A percentile compares a stretch with the other conserved stretches of the same genome.
phyloP scores from a whole-genome alignment of 73 alveolate genomes.

The Effrenium voratum region DNA sequence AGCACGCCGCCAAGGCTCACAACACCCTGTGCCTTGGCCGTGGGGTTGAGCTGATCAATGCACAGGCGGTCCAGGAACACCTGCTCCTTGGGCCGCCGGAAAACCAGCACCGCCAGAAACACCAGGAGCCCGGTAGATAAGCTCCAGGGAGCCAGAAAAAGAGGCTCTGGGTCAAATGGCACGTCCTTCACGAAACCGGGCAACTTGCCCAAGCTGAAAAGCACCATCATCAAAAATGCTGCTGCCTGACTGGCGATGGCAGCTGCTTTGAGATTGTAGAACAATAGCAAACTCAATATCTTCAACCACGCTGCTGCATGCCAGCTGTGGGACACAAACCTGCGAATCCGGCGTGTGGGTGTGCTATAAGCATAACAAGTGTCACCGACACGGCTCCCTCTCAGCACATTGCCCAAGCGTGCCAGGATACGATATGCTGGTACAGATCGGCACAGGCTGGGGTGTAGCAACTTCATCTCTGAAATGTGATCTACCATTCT shows the following conservation, averaged over 20 bases:
- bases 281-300: not conserved
- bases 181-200: not conserved
- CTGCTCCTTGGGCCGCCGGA: not conserved
- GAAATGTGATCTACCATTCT: no score
- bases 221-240: not conserved
- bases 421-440: no score
- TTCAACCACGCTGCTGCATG: not conserved
- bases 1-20: not conserved
- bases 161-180: not conserved
- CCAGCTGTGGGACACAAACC: not conserved
- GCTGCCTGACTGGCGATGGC: not conserved
- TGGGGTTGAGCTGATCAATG: not conserved
- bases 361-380: no score
- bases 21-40: not conserved
- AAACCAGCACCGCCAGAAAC: not conserved
- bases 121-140: not conserved
- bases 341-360: no score
- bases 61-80: not conserved
- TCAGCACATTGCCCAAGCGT: no score
- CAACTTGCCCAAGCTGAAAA: not conserved
- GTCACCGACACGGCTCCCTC: no score
- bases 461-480: no score
- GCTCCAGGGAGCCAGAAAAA: not conserved
- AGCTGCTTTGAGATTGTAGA: not conserved
- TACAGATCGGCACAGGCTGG: no score